Base-by-base conservation (phyloP, 805 yeast genomes). In the Kuraishia hungarica region DNA sequence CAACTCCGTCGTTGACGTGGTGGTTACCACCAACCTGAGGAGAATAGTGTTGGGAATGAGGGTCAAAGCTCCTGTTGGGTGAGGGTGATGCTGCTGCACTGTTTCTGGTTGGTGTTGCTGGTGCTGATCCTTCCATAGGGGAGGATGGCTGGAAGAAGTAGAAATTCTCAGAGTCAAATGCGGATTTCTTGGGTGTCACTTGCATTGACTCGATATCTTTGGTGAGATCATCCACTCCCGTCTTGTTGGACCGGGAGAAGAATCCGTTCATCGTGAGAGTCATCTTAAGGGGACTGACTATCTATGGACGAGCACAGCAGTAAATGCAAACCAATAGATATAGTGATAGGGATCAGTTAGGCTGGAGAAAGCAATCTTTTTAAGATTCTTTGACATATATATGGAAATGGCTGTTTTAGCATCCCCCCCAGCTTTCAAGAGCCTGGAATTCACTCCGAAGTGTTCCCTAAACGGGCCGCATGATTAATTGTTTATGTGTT, bases 201-300 rank as follows among this genome's bases (percentile, higher is more conserved):
- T 26, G 51, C 28, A 69, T 56, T 19, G 66, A 62, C 58, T 69
- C 71, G 11, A 69, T 71, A 54, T 69, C 71, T 54, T 63, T 62
- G 0, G 72, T 67, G 8, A 69, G 61, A 39, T 69, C 72, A 15
- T 67, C 72, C 29, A 69, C 64, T 7, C 48, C 48, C 20, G 53
- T 20, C 48, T 39, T 51, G 19, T 39, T 19, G 8, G 52, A 29
- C 23, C 53, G 19, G 19, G 39, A 43, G 23, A 51, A 51, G 48
- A 51, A 51, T 5, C 53, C 28, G 13, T 23, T 20, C 53, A 51
- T 50, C 10, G 29, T 35, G 43, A 35, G 43, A 23, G 29, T 50
- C 43, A 24, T 50, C 15, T 8, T 46, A 10, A n/a, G 11, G 13
- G 7, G 19, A 17, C 21, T 43, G 48, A 13, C 19, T 6, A 43